Base-by-base conservation (phyloP, 2,329 filamentous ascomycete species). In the Emmonsia crescens region DNA sequence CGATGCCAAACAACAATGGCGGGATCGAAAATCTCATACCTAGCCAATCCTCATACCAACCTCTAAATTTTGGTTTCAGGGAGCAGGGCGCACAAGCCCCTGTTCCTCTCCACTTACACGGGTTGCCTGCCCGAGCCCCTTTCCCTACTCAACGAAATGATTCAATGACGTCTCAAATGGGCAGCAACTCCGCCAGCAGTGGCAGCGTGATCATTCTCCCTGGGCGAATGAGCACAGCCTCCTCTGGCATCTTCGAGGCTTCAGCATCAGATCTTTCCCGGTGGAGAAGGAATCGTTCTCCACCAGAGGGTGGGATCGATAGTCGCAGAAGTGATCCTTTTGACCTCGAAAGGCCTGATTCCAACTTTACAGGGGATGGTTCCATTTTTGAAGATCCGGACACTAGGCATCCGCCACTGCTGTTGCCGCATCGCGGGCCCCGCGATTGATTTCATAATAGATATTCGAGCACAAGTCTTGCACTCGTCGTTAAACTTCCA, bases 291-390 rank as follows among this genome's bases (percentile, higher is more conserved):
- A 54, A 60, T 6, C 62, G 64, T 9, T 61, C 63, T 33, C 40
- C 62, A 3, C n/a, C 24, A 33, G 51, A 65, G 59, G 62, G 49
- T 54, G 67, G 65, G 14, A 61, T 65, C 21, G 73, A 68, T 54
- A 69, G 66, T 24, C 68, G 70, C 40, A 74, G 57, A 52, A 62
- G 72, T 60, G 68, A 76, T 44, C 70, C 73, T 0, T 76, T 75
- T 57, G 74, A 76, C 60, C 61, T 75, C 36, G 71, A 75, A 59
- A 65, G 21, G 33, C 62, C 60, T 6, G 61, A 60, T n/a, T 63
- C 61, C 3, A 60, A 62, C 16, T 21, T 63, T 14, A 54, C 52
- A 6, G 44, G n/a, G 9, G 51, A 49, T 29, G 44, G 48, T 44
- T 24, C 33, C 12, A 42, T 14, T 16, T 38, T n/a, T 29, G 44